Base-by-base conservation (phyloP, 371 early-diverging fungal species). In the Circinella minor region DNA sequence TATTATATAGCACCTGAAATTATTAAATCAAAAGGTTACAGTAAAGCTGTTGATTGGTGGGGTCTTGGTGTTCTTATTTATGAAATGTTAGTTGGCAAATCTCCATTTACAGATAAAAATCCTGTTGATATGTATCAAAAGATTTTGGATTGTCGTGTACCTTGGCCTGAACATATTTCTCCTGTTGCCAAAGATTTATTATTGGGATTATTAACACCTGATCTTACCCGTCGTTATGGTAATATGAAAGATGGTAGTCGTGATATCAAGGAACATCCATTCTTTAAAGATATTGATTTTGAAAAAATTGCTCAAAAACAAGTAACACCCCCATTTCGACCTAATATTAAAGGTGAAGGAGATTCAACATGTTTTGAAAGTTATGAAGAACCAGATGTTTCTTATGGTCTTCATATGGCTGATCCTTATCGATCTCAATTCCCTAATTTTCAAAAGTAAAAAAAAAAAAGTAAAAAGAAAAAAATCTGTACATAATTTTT, bases 21-120 rank as follows among this genome's bases (percentile, higher is more conserved):
- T 74, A 97, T 99, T 77, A 91, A 93, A 71, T 93, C 95, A 66
- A 93, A 95, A 81, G 99, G 96, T 49, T 98, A 99, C 77, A 96
- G 96, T 37, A 93, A 94, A 76, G 94, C 97, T 4, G 99, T 98
- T 6, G 99, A 99, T 81, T 98, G 97, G 96, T 99, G 98, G 96
- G 94, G 98, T 6, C 83, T 99, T 34, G 99, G 99, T 17, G 91
- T 99, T 48, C 84, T 99, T 49, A 92, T 99, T 57, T 99, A 93
- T 78, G 99, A 99, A 82, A 94, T 96, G 90, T 77, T 94, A 51
- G 91, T 87, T 17, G 99, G 98, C 71, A 74, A 74, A 66, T 96
- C 98, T 27, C 99, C 99, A 10, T 99, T 98, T 83, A 92, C 92
- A 73, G 98, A 97, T 77, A 96, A 98, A 73, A 96, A 96, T 51